Evolutionary conservation across 2,329 filamentous ascomycete species (phyloP).

Genomic region (Fusarium pilosicola): DNA sequence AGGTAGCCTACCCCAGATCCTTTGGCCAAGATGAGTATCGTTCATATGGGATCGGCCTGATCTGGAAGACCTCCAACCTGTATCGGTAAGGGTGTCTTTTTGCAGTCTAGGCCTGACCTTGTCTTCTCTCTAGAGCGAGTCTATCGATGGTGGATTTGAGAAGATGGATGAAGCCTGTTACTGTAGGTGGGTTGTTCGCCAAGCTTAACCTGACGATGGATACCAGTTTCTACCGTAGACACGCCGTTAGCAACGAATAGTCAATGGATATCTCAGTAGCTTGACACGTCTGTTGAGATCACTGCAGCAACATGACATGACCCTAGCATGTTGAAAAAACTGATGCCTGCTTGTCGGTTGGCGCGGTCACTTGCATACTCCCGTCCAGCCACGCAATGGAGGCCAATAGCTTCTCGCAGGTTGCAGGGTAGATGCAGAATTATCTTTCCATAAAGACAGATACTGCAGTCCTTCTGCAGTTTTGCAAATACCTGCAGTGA

Average conservation of each 20-base stretch:
- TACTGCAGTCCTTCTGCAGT: background rate
- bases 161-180: constrained; percentile 14
- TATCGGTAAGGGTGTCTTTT: constrained; percentile 15
- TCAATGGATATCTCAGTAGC: constrained; percentile 8
- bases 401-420: constrained; percentile 24
- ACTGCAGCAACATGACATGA: constrained; percentile 42
- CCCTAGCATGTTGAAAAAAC: constrained; percentile 5
- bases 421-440: constrained; percentile 29
- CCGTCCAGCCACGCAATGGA: constrained; percentile 19
- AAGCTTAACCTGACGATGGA: constrained; percentile 22
- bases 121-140: constrained; percentile 7
- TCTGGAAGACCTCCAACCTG: constrained; percentile 22
- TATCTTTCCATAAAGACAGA: constrained; percentile 14
- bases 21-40: constrained; percentile 9
- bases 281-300: constrained; percentile 22
- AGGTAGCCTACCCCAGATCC: constrained; percentile 31
- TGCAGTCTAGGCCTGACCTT: constrained; percentile 21
- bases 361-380: constrained; percentile 29
- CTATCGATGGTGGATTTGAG: constrained; percentile 21
- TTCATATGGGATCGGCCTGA: constrained; percentile 16
- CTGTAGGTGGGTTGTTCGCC: constrained; percentile 23
- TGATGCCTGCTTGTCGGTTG: constrained; percentile 22
- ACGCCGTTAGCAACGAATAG: constrained; percentile 28
- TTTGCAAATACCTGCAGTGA: constrained; percentile 8
- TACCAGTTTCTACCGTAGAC: constrained; percentile 22